These are phyloP conservation scores for Herpetomonas samuelpessoai DNA, from an alignment of 208 protist genomes.

Conservation along the genomic window DNA sequence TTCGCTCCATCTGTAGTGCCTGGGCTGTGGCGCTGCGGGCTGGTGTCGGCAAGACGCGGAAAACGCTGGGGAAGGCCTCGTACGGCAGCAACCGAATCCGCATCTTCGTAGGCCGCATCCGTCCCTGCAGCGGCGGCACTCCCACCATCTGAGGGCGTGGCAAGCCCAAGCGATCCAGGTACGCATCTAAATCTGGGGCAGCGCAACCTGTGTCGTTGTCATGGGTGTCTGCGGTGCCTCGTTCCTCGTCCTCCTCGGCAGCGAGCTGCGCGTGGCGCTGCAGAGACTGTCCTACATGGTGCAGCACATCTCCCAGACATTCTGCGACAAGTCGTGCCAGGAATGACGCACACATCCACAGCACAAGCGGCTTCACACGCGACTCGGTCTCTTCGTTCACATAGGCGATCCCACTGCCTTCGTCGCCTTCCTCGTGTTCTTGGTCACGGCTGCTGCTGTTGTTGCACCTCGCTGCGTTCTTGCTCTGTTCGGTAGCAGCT, in stretches of 20 bases:
- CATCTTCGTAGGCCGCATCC: constrained; percentile 37
- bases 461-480: no score
- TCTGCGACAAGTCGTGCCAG: constrained; percentile 74
- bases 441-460: no score
- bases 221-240: neutral
- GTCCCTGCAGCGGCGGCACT: constrained; percentile 48
- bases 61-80: constrained; percentile 68
- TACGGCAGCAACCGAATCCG: constrained; percentile 78
- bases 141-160: constrained; percentile 22
- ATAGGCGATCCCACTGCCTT: constrained; percentile 10
- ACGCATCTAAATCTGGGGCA: constrained; percentile 17
- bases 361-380: constrained; percentile 27
- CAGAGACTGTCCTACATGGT: constrained; percentile 60
- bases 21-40: constrained; percentile 43
- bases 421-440: neutral
- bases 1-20: constrained; percentile 25
- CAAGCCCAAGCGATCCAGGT: constrained; percentile 23
- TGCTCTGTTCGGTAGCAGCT: no score
- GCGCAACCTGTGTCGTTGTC: neutral
- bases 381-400: constrained; percentile 31
- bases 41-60: constrained; percentile 44
- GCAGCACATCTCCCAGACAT: constrained; percentile 70
- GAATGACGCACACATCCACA: constrained; percentile 70
- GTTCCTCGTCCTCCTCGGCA: constrained; percentile 28
- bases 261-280: constrained; percentile 62